phyloP scores from a whole-genome alignment of 768 basidiomycete genomes.

The Melanogaster broomeanus region DNA sequence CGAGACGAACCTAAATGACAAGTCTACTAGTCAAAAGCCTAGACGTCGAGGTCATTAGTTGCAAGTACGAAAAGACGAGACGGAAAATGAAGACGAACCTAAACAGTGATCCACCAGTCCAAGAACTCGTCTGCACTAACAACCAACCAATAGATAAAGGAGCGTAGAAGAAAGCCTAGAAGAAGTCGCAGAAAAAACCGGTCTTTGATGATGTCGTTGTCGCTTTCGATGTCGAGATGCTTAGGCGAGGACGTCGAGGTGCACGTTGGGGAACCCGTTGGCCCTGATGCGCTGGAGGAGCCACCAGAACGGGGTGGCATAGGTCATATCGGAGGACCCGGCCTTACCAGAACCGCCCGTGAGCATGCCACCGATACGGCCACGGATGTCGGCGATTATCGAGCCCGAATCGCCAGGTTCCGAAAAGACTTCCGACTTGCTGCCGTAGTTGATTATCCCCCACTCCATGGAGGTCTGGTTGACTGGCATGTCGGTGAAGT shows the following conservation, averaged over 20 bases:
- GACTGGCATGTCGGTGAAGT: constrained; percentile 11
- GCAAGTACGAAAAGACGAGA: constrained; percentile 6
- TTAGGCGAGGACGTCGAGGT: too few species aligned
- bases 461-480: constrained; percentile 29
- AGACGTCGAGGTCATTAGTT: constrained; percentile 11
- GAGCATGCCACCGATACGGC: constrained; percentile 28
- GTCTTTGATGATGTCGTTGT: too few species aligned
- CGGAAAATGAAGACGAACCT: constrained; percentile 4
- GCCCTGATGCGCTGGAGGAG: too few species aligned
- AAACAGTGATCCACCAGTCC: too few species aligned
- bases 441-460: constrained; percentile 28
- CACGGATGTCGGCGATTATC: constrained; percentile 27
- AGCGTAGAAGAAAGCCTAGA: too few species aligned
- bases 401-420: constrained; percentile 32
- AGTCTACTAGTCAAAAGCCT: constrained; percentile 3
- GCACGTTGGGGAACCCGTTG: too few species aligned
- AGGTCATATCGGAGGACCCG: constrained; percentile 30
- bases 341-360: constrained; percentile 29
- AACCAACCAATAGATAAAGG: too few species aligned
- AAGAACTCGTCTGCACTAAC: too few species aligned
- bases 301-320: constrained; percentile 27
- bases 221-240: too few species aligned
- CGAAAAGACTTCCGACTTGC: constrained; percentile 32
- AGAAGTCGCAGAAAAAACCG: too few species aligned
- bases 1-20: too few species aligned